Evolutionary conservation across 441 rosid species (phyloP), one percentile per base, ranked within the genome.

Genomic region (Adansonia grandidieri): DNA sequence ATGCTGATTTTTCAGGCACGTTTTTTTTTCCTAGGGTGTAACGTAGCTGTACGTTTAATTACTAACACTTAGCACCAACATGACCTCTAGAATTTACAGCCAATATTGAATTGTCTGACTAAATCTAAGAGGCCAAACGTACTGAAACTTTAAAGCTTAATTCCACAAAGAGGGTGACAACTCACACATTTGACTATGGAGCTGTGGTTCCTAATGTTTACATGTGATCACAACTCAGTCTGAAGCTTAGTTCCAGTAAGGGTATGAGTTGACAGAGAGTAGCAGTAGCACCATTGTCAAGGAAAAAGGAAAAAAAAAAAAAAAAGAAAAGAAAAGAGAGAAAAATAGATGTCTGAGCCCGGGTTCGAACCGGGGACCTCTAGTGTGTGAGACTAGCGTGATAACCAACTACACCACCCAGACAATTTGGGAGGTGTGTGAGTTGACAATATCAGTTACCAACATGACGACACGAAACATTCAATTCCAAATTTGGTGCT

Each of bases 361-460:
- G 86, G 86, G 84, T 80, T 84, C 82, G 83, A 84, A 86, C 87
- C 85, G 84, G 84, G 86, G 86, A 75, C 86, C 86, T 85, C 78
- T 80, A 81, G 87, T 86, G 85, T 82, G 86, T 83, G 68, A 79
- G 70, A 57, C 74, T 79, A 74, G 62, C 75, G 82, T 79, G 78
- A 74, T 79, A 57, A 79, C 75, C 78, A 66, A 74, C 75, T 48
- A 56, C 81, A 79, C 80, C 75, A 77, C 75, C 80, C 74, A 67
- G 66, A 67, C 79, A 1, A 58, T 28, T 28, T 28, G 32, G 32
- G 2, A 2, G 2, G 32, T 28, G 32, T 28, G 2, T 28, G 32
- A 28, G 32, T 28, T 28, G 2, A 28, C 2, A 2, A 1, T 2
- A 28, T 28, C 2, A 28, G 40, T 32, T 32, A 32, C 5, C 40